phyloP scores from a whole-genome alignment of 345 rosid genomes.

The Brassica juncea region DNA sequence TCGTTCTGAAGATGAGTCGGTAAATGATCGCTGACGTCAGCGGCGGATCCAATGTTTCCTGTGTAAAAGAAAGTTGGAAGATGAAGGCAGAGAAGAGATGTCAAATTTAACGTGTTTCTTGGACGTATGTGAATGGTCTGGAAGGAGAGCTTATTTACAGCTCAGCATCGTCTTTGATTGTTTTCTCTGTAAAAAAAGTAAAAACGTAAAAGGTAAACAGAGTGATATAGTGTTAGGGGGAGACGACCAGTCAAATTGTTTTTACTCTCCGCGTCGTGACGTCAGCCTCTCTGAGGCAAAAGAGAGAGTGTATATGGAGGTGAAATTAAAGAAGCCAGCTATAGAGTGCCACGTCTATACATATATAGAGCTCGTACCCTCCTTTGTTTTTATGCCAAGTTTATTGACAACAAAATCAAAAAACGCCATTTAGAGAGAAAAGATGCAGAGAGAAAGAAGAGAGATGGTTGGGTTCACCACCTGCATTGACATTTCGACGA shows the following conservation, averaged over 20 bases:
- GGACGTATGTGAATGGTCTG: background rate
- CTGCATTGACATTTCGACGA: background rate
- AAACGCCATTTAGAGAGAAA: constrained; percentile 13
- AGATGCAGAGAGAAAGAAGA: background rate
- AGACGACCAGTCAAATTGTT: background rate
- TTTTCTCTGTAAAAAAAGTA: background rate
- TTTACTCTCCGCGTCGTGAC: background rate
- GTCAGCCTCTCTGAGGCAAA: background rate
- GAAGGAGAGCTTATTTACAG: background rate
- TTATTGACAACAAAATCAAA: background rate
- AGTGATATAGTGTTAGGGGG: background rate
- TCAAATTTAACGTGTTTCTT: background rate
- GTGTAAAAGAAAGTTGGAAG: background rate
- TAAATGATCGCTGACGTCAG: background rate
- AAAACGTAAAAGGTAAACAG: background rate
- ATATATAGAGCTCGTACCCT: background rate
- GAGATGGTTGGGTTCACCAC: background rate
- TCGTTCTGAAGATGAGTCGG: background rate
- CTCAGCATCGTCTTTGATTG: background rate
- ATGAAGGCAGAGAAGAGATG: background rate
- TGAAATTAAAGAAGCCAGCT: background rate
- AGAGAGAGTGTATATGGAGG: background rate
- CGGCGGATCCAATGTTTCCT: background rate
- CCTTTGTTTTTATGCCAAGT: background rate
- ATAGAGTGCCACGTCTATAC: background rate